Evolutionary conservation across 2,329 filamentous ascomycete genomes (phyloP), one percentile per base, ranked within the genome.

Genomic region (Fonsecaea nubica): DNA sequence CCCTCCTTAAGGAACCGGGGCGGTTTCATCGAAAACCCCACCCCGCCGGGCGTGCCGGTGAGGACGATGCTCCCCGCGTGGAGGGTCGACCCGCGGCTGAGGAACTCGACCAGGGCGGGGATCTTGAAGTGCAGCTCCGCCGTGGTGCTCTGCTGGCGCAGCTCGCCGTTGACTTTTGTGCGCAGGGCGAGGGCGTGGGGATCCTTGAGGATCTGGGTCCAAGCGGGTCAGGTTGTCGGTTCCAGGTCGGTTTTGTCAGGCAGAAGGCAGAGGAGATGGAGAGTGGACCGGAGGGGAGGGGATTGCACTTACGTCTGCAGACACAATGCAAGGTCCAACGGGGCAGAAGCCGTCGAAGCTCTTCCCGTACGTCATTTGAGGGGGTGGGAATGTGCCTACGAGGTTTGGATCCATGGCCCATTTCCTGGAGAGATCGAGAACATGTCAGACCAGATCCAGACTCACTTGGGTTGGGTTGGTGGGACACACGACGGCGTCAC

Each of bases 311-410:
- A 67, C 67, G 0, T 66, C 33, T 0, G 75, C 61, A 2, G 75
- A 72, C 1, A 80, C 75, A 1, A 82, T 70, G 0, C 74, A 71
- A 0, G 78, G 79, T 0, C 80, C 68, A 21, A 80, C 74, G 0
- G 75, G 77, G 12, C 71, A 75, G 15, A 75, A 77, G 6, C 72
- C 73, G 63, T 80, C 78, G 33, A 79, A 76, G 1, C 77, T 77
- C 68, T 81, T 81, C 25, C 74, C 73, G 54, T 76, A 79, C 38
- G 72, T 62, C 50, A 62, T 55, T 35, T 62, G 59, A 3, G 59
- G 59, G 13, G 59, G 59, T 30, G 59, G 59, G 15, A 38, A 62
- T 4, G 59, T 62, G 2, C 59, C 59, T 25, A 55, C 59, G 12
- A 62, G 38, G 12, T 32, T 25, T 5, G 59, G 59, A 55, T 62